A percentile compares a stretch with the other conserved stretches of the same genome.
Conservation (phyloP, 2,329 filamentous ascomycete genomes). For the Aurifilum marmelostoma region DNA sequence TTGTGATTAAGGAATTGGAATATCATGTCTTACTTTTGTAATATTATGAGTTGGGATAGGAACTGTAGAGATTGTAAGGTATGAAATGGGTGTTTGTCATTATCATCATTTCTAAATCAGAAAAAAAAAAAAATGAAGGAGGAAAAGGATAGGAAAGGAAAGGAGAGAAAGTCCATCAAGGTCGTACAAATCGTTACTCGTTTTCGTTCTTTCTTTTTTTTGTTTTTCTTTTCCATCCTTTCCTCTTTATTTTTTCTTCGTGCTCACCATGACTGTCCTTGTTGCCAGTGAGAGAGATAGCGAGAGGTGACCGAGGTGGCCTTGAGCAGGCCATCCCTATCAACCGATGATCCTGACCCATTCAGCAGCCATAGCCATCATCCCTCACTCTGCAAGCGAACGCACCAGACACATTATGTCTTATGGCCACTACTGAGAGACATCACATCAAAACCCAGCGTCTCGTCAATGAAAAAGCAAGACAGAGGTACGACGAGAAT, state of each 20-base stretch:
- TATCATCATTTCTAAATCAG: constrained; percentile 24
- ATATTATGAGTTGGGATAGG: not conserved
- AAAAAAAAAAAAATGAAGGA: no score
- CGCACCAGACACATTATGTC: not conserved
- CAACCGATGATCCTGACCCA: not conserved
- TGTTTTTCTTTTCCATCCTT: no score
- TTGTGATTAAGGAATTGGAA: no score
- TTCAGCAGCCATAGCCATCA: not conserved
- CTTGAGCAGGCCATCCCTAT: not conserved
- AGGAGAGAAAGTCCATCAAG: constrained; percentile 17
- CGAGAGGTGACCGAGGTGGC: not conserved
- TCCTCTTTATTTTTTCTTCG: no score
- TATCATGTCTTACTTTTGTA: not conserved
- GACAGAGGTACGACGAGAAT: not conserved
- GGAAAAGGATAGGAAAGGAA: no score
- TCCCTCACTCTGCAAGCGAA: not conserved
- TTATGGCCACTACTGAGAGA: not conserved
- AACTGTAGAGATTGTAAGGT: no score
- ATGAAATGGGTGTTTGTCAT: constrained; percentile 19
- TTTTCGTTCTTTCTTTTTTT: constrained; percentile 28
- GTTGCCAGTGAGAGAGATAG: not conserved
- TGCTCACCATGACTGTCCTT: not conserved
- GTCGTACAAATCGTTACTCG: constrained; percentile 25
- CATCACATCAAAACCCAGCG: not conserved
- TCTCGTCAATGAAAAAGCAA: not conserved